Percentiles rank a stretch among this genome's conserved stretches.
Evolutionary conservation across 805 yeast species (phyloP).

Genomic region (Saturnispora ahearnii): DNA sequence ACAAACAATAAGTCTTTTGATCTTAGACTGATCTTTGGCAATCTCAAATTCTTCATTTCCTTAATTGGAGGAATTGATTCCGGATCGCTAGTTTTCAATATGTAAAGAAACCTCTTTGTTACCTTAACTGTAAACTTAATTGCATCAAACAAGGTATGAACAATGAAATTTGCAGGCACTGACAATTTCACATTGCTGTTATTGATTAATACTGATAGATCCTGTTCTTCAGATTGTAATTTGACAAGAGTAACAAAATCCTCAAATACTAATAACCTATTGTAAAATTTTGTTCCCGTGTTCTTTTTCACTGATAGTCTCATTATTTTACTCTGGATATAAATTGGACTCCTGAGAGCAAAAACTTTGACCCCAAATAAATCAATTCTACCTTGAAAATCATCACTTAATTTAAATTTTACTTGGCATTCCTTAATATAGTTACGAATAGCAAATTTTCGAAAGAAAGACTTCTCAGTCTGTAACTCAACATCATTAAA

Average conservation of each 20-base stretch:
- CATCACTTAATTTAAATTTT: constrained; percentile 35
- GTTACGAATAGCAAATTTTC: constrained; percentile 8
- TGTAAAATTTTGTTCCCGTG: neutral
- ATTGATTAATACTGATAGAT: constrained; percentile 12
- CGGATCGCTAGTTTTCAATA: constrained; percentile 35
- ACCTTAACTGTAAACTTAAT: constrained; percentile 60
- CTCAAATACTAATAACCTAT: constrained; percentile 9
- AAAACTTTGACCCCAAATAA: constrained; percentile 22
- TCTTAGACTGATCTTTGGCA: constrained; percentile 36
- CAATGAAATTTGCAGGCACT: constrained; percentile 66
- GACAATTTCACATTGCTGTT: constrained; percentile 38
- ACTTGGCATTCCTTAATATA: constrained; percentile 12
- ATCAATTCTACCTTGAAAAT: constrained; percentile 42
- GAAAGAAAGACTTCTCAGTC: neutral
- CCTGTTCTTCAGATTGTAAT: neutral
- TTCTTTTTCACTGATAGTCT: constrained; percentile 12
- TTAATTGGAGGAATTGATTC: constrained; percentile 33
- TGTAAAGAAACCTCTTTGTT: constrained; percentile 46
- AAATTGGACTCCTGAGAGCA: constrained; percentile 6
- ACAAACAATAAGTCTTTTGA: constrained; percentile 36
- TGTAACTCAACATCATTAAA: neutral
- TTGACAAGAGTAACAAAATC: constrained; percentile 9
- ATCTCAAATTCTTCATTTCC: constrained; percentile 22
- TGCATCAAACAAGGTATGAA: constrained; percentile 75
- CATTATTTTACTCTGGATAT: constrained; percentile 5